These are phyloP conservation scores for Xylaria digitata DNA, from an alignment of 2,329 filamentous ascomycete species.

Conservation along the genomic window DNA sequence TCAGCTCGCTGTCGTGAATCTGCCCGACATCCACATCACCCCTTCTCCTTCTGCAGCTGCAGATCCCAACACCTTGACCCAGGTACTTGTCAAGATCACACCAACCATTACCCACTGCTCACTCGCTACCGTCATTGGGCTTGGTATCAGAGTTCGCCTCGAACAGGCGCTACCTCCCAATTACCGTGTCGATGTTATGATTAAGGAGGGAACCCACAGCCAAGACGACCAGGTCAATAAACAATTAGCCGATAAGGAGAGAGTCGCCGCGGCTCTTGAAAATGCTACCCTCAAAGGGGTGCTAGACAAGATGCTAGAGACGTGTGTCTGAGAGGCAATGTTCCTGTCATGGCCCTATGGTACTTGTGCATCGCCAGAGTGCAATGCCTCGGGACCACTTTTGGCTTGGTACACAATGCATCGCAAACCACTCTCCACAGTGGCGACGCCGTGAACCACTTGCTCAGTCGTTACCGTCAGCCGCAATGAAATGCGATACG, in stretches of 20 bases:
- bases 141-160: constrained; percentile 90
- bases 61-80: constrained; percentile 69
- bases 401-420: constrained; percentile 12
- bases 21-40: constrained; percentile 89
- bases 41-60: constrained; percentile 70
- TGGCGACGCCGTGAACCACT: constrained; percentile 2
- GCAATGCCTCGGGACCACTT: neutral
- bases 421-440: neutral
- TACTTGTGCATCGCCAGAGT: constrained; percentile 7
- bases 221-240: constrained; percentile 97
- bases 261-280: constrained; percentile 92
- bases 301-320: constrained; percentile 92
- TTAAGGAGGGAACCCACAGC: constrained; percentile 95
- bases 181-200: constrained; percentile 90
- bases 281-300: constrained; percentile 91
- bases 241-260: constrained; percentile 95
- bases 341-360: constrained; percentile 1
- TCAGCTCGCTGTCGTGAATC: constrained; percentile 91
- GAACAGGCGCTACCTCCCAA: constrained; percentile 92
- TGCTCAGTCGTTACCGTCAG: neutral
- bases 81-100: constrained; percentile 87
- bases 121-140: constrained; percentile 92
- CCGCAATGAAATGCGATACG: constrained; percentile 6
- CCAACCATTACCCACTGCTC: constrained; percentile 98
- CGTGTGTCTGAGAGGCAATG: constrained; percentile 68